These are phyloP conservation scores for Candida boidinii DNA, from an alignment of 805 yeast species.

Conservation along the genomic window DNA sequence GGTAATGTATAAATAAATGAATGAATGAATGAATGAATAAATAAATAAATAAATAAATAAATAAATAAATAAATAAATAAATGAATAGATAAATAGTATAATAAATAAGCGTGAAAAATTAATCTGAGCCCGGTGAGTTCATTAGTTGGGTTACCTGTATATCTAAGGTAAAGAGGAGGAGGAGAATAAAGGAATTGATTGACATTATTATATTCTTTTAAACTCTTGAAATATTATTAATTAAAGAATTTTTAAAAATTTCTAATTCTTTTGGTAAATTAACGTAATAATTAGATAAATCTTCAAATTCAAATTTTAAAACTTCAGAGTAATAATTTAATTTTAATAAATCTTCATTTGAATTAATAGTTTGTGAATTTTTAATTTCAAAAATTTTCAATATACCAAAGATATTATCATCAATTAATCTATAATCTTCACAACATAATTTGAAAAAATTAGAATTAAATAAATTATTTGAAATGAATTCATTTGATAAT, in stretches of 20 bases:
- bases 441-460: constrained; percentile 19
- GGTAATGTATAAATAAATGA: too few species aligned
- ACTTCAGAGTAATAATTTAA: constrained; percentile 20
- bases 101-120: too few species aligned
- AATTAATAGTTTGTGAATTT: neutral
- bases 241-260: constrained; percentile 15
- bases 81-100: neutral
- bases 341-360: constrained; percentile 12
- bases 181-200: too few species aligned
- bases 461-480: constrained; percentile 17
- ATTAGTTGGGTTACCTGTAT: too few species aligned
- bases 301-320: constrained; percentile 25
- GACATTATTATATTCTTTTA: too few species aligned
- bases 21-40: constrained; percentile 3
- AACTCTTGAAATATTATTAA: too few species aligned
- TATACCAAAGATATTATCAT: constrained; percentile 27
- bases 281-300: constrained; percentile 25
- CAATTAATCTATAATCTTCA: constrained; percentile 25
- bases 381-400: constrained; percentile 17
- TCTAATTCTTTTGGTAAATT: constrained; percentile 21
- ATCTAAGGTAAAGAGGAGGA: too few species aligned
- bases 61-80: constrained; percentile 3
- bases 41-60: constrained; percentile 3
- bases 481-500: constrained; percentile 8
- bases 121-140: too few species aligned